Base-by-base conservation (phyloP, 2,329 filamentous ascomycete species). In the Metarhizium album region DNA sequence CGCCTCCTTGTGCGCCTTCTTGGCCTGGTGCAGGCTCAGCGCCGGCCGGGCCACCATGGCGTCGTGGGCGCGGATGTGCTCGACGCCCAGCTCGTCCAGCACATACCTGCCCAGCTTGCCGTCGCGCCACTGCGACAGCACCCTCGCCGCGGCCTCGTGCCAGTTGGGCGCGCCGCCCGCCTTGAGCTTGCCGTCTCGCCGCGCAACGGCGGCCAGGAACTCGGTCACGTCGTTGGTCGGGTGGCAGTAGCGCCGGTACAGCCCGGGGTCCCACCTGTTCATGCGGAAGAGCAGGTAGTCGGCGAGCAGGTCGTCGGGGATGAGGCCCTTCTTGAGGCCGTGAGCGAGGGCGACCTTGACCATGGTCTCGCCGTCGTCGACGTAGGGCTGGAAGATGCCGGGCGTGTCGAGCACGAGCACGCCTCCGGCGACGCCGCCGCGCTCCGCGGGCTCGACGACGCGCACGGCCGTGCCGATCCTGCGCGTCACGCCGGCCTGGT, bases 351-450 rank as follows among this genome's bases (percentile, higher is more conserved):
- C 86, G n/a, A 98, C 78, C 68, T 95, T 97, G 55, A 98, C 74
- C 93, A 98, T 98, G 45, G 83, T 81, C 64, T 93, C 86, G 16
- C 86, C 78, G 61, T 94, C 81, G 0, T 84, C 79, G 27, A 97
- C 86, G 64, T 95, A 95, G 0, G 93, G 93, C 53, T 96, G 81
- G 67, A 97, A 98, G 8, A 98, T 90, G 46, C 93, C 93, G 0
- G 93, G 93, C 0, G 91, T 96, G 68, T 98, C 93, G 46, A 95
- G 73, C 42, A 97, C 71, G 64, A 93, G 95, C 4, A 95, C 84
- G 42, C 84, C 84, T 43, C 78, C 73, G 23, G 73, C 74, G 22
- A 73, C 60, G 3, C 61, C 67, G 18, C 66, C 71, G 54, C 59
- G 69, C 55, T 69, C 75, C 70, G 59, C 62, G 1, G 63, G 51